These are phyloP conservation scores for Diaporthe sp. DNA, from an alignment of 2,329 filamentous ascomycete species.

Conservation along the genomic window DNA sequence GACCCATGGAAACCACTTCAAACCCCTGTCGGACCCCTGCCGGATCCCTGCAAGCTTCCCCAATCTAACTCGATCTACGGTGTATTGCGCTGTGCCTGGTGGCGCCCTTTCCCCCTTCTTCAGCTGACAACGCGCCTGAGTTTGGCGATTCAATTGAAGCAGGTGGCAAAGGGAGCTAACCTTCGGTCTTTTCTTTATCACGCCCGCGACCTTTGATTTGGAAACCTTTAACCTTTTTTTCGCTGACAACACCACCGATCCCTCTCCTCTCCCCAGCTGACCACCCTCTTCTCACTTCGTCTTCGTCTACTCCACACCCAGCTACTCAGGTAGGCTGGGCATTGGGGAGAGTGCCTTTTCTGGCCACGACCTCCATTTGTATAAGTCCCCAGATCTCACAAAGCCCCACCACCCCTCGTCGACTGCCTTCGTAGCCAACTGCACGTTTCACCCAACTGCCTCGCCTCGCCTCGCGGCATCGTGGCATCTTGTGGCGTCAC, in stretches of 20 bases:
- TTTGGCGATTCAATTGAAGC: conserved; percentile 24
- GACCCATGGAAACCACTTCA: conserved; percentile 18
- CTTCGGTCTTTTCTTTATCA: conserved; percentile 21
- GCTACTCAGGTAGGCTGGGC: background rate
- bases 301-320: background rate
- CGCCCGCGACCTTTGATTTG: conserved; percentile 18
- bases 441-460: background rate
- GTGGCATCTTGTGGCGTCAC: background rate
- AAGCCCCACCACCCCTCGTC: background rate
- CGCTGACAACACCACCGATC: conserved; percentile 7
- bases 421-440: background rate
- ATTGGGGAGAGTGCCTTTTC: background rate
- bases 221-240: conserved; percentile 3
- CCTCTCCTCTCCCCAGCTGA: background rate
- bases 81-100: background rate
- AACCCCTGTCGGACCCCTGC: conserved; percentile 10
- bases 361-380: background rate
- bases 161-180: conserved; percentile 34
- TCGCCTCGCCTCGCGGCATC: background rate
- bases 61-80: conserved; percentile 18
- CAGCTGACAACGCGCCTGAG: conserved; percentile 30
- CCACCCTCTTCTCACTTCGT: background rate
- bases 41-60: conserved; percentile 13
- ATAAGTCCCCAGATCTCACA: conserved; percentile 16
- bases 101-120: conserved; percentile 17